Conservation (phyloP, 164 flowering plant species). For the Annona cherimola region DNA sequence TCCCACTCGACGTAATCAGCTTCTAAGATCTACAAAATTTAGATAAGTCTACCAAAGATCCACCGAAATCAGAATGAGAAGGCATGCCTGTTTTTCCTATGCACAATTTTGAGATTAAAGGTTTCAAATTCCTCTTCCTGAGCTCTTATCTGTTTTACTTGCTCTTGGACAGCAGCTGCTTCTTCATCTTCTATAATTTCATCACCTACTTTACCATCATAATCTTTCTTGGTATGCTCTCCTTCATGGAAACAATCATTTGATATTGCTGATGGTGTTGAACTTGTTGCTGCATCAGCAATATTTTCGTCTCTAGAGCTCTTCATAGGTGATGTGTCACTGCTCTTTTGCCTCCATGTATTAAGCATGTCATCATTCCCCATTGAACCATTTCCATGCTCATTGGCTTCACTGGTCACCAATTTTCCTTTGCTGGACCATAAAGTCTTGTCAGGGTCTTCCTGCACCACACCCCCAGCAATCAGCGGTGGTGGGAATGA, state of each 20-base stretch:
- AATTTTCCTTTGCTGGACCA: slow-evolving; percentile 48
- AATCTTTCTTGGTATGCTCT: slow-evolving; percentile 42
- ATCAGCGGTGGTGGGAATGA: slow-evolving; percentile 68
- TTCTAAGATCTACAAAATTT: background rate
- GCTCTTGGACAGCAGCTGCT: slow-evolving; percentile 94
- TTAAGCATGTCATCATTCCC: slow-evolving; percentile 58
- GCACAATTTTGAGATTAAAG: slow-evolving; percentile 88
- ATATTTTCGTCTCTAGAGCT: slow-evolving; percentile 62
- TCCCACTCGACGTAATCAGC: background rate
- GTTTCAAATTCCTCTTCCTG: slow-evolving; percentile 99
- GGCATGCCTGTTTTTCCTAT: slow-evolving; percentile 87
- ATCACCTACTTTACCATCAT: slow-evolving; percentile 37
- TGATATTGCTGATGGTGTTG: slow-evolving; percentile 62
- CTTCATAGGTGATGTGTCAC: slow-evolving; percentile 60
- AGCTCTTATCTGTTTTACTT: slow-evolving; percentile 88
- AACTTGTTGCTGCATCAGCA: slow-evolving; percentile 40
- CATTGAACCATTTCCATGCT: slow-evolving; percentile 31
- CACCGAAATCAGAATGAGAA: background rate
- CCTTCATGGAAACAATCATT: slow-evolving; percentile 54
- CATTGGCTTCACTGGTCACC: slow-evolving; percentile 33
- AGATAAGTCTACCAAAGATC: background rate
- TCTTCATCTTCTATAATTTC: slow-evolving; percentile 85
- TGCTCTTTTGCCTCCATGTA: slow-evolving; percentile 69
- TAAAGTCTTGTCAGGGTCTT: slow-evolving; percentile 44
- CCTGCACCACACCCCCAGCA: slow-evolving; percentile 41